Evolutionary conservation across 371 early-diverging fungal genomes (phyloP), one percentile per base, ranked within the genome.

Genomic region (Quaeritorhiza haematococci): DNA sequence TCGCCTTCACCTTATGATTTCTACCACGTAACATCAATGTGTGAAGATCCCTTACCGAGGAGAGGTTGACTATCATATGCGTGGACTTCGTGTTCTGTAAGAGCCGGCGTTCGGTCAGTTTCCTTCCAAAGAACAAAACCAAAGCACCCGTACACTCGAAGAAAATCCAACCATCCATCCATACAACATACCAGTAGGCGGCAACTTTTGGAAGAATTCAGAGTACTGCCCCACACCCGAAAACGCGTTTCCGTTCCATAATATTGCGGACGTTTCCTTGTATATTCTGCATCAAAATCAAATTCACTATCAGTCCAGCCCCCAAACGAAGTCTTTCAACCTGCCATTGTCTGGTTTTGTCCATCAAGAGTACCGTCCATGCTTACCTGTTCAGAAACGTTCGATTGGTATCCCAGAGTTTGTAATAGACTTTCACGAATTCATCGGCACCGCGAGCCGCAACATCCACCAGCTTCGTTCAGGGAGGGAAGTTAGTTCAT

Each of bases 51-150:
- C 38, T 5, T 19, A 56, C 72, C 55, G 62, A 78, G 64, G 5
- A 88, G 59, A 7, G 86, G 87, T 32, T 88, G 89, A 35, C 79
- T 80, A 63, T 88, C 85, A 53, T 82, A 86, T 1, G 78, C 61
- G 49, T 72, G 72, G 21, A 85, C 49, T 42, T 77, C 71, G 64
- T 88, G 89, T 24, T 78, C 82, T 66, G 57, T 33, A 8, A 3
- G 49, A 6, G 48, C 8, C 29, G 35, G 21, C 7, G 46, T 45
- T n/a, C n/a, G n/a, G n/a, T n/a, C n/a, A n/a, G 42, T 49, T 49
- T 27, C 29, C 10, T 1, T 43, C 29, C n/a, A 15, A 8, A 15
- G 17, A 15, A 58, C 0, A 34, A 24, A 13, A 56, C 15, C 23
- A 41, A 23, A 1, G 1, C 23, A 1, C n/a, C 35, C 3, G 24